A percentile compares a stretch with the other conserved stretches of the same genome.
These are phyloP conservation scores for Ustilago tritici DNA, from an alignment of 1,284 basidiomycete species.

Conservation along the genomic window DNA sequence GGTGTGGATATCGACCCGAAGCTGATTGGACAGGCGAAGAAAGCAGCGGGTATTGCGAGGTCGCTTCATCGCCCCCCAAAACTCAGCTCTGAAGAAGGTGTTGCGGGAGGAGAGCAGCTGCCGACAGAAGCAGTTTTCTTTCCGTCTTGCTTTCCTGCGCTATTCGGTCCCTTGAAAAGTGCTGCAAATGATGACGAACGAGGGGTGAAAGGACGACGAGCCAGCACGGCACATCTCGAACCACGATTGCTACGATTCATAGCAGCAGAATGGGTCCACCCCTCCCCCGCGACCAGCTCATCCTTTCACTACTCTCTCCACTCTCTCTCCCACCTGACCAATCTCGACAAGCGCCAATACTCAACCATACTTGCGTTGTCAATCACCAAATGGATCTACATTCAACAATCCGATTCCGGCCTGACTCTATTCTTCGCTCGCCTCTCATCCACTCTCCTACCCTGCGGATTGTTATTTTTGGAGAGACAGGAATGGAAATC, in stretches of 20 bases:
- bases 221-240: neutral
- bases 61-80: conserved; percentile 20
- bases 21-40: conserved; percentile 31
- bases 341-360: conserved; percentile 4
- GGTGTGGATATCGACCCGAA: conserved; percentile 46
- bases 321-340: neutral
- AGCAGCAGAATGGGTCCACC: conserved; percentile 27
- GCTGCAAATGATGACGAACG: neutral
- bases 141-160: conserved; percentile 31
- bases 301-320: neutral
- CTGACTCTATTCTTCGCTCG: conserved; percentile 31
- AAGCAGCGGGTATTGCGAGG: conserved; percentile 20
- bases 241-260: conserved; percentile 17
- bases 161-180: conserved; percentile 18
- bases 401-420: conserved; percentile 36
- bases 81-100: neutral
- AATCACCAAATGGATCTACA: conserved; percentile 53
- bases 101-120: neutral
- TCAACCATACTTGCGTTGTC: conserved; percentile 34
- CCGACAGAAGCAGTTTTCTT: conserved; percentile 26
- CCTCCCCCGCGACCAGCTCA: neutral
- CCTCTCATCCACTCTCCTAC: conserved; percentile 15
- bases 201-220: conserved; percentile 6
- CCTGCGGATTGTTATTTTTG: conserved; percentile 21
- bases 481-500: conserved; percentile 43